Evolutionary conservation across 2,329 filamentous ascomycete species (phyloP).

Genomic region (Mollisia scopiformis): DNA sequence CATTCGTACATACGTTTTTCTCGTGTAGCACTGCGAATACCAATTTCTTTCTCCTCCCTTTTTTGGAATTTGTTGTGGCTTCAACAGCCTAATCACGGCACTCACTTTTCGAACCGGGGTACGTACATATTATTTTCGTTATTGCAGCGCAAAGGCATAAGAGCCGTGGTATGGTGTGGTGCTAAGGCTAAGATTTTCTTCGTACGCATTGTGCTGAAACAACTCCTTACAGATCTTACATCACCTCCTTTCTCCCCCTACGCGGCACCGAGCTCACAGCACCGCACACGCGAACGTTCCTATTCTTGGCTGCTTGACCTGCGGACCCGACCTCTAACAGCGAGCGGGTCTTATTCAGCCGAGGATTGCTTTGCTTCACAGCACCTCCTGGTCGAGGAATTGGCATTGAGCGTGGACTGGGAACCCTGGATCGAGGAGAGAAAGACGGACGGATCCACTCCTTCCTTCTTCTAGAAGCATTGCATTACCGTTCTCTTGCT

Average conservation of each 20-base stretch:
- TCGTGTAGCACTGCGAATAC: too few species aligned
- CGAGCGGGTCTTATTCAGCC: conserved; percentile 1
- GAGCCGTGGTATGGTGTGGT: too few species aligned
- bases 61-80: too few species aligned
- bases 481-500: too few species aligned
- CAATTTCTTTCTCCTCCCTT: too few species aligned
- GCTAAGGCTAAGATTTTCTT: conserved; percentile 5
- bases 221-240: conserved; percentile 3
- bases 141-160: conserved; percentile 8
- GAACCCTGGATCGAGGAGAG: too few species aligned
- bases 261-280: not conserved
- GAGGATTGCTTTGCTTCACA: not conserved
- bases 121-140: too few species aligned
- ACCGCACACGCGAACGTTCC: not conserved
- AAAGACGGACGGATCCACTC: not conserved
- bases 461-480: too few species aligned
- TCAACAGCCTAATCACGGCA: not conserved
- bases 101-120: not conserved
- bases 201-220: conserved; percentile 15
- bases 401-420: too few species aligned
- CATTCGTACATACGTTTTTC: too few species aligned
- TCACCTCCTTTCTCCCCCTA: conserved; percentile 3
- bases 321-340: conserved; percentile 1
- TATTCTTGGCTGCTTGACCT: not conserved
- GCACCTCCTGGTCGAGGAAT: not conserved